A percentile compares a stretch with the other conserved stretches of the same genome.
Conservation (phyloP, 2,329 filamentous ascomycete species). For the Sphaceloma murrayae region DNA sequence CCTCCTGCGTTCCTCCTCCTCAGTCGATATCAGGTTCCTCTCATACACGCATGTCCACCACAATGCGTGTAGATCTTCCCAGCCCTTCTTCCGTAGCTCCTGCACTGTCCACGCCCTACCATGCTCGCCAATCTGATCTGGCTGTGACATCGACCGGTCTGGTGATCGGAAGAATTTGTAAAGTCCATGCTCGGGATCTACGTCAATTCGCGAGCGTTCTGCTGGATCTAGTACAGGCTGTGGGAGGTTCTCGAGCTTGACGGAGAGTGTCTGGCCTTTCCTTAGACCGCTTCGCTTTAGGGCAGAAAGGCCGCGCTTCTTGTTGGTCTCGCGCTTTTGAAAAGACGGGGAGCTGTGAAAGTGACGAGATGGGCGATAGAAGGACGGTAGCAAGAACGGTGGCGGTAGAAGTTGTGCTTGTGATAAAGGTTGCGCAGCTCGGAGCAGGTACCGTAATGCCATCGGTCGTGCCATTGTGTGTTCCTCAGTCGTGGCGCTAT, state of each 20-base stretch:
- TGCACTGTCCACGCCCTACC: slow-evolving; percentile 76
- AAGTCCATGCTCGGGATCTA: slow-evolving; percentile 70
- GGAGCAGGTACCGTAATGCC: not conserved
- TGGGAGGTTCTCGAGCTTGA: slow-evolving; percentile 63
- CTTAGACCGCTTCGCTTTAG: slow-evolving; percentile 61
- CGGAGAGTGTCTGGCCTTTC: slow-evolving; percentile 61
- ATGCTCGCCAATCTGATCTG: slow-evolving; percentile 59
- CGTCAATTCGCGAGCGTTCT: slow-evolving; percentile 47
- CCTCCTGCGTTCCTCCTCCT: slow-evolving; percentile 56
- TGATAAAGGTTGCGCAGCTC: not conserved
- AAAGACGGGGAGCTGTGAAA: slow-evolving; percentile 23
- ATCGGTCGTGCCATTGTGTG: not conserved
- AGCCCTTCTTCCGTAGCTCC: slow-evolving; percentile 81
- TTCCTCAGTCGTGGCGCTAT: not conserved
- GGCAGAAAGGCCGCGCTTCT: slow-evolving; percentile 69
- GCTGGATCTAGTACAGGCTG: slow-evolving; percentile 54
- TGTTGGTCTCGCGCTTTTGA: slow-evolving; percentile 57
- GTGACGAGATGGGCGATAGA: slow-evolving; percentile 28
- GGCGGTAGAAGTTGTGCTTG: slow-evolving; percentile 24
- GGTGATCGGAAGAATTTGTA: slow-evolving; percentile 81
- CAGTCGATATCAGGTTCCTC: slow-evolving; percentile 78
- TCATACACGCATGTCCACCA: slow-evolving; percentile 96
- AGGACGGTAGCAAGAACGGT: slow-evolving; percentile 29
- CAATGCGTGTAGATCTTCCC: slow-evolving; percentile 82
- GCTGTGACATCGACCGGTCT: slow-evolving; percentile 58